Evolutionary conservation across 257 asterid genomes (phyloP), one percentile per base, ranked within the genome.

Genomic region (Leonotis leonurus): DNA sequence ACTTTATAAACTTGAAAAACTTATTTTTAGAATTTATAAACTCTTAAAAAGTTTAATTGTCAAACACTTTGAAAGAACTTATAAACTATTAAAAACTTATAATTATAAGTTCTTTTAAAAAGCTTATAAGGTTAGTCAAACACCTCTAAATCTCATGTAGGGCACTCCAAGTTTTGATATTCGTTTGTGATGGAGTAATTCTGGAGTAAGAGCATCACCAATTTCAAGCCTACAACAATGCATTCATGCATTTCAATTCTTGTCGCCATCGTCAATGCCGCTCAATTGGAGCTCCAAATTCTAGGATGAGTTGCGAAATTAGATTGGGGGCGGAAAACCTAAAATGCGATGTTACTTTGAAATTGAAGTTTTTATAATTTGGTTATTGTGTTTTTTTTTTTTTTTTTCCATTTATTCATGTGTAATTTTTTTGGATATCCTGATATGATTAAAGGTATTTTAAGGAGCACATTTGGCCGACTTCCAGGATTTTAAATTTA

Each of bases 401-500:
- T 44, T 1, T 58, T 56, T n/a, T n/a, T n/a, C n/a, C n/a, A n/a
- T n/a, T 20, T 16, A 43, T 25, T 25, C 26, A 45, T 41, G 29
- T 50, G 26, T 22, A 21, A 4, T 62, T 70, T 48, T 2, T 60
- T 56, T 63, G n/a, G 24, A 37, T 24, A 6, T 58, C 58, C 17
- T 48, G 53, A 9, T 64, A 14, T 44, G 57, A 14, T 64, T 71
- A 35, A 68, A 89, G 97, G 97, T 92, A 89, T 71, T 92, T 92
- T 70, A 85, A 83, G 81, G 96, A 89, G 82, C 61, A 92, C 44
- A 97, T 97, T 25, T 92, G 97, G 97, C 99, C 97, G 1, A 83
- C 80, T 45, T 92, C 98, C 18, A 84, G 76, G 0, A 56, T 89
- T 52, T 89, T 70, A 35, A 76, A 73, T 41, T 8, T 56, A 1